These are phyloP conservation scores for Phytophthora ramorum DNA, from an alignment of 352 stramenopile species.

Conservation along the genomic window DNA sequence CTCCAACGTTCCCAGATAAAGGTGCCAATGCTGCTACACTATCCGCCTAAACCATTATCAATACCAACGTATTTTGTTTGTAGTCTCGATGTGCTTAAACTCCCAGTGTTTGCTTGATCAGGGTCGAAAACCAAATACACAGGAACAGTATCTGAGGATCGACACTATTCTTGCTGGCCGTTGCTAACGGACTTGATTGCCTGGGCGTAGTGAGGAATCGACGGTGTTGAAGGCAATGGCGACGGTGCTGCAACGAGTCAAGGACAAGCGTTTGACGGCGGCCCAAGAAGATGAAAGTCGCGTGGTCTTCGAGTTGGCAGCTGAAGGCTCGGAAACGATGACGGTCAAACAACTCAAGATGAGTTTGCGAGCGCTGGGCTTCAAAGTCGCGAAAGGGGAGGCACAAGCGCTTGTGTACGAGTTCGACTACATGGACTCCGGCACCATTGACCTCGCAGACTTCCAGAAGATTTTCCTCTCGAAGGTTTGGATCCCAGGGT, in stretches of 20 bases:
- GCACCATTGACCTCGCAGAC: constrained; percentile 39
- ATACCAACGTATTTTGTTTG: constrained; percentile 31
- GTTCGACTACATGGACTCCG: constrained; percentile 50
- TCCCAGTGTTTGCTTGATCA: no score
- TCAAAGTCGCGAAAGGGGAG: constrained; percentile 29
- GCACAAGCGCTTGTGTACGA: constrained; percentile 47
- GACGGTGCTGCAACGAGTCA: constrained; percentile 32
- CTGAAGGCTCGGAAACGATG: constrained; percentile 29
- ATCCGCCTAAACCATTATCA: constrained; percentile 42
- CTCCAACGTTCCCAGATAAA: constrained; percentile 71
- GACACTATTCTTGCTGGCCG: not conserved
- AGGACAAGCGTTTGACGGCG: constrained; percentile 34
- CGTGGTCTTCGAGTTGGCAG: constrained; percentile 30
- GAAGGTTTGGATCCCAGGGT: constrained; percentile 31
- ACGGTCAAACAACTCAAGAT: constrained; percentile 37
- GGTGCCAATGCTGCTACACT: constrained; percentile 21
- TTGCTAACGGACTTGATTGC: constrained; percentile 17
- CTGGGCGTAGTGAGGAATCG: constrained; percentile 3
- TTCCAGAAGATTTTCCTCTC: constrained; percentile 55
- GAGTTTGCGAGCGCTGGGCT: constrained; percentile 43
- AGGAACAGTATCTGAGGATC: no score
- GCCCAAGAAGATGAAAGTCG: constrained; percentile 37
- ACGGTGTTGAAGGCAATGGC: constrained; percentile 1
- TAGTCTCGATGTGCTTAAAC: not conserved
- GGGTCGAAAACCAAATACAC: no score